These are phyloP conservation scores for Termitomyces sp. DNA, from an alignment of 768 basidiomycete genomes.

Conservation along the genomic window DNA sequence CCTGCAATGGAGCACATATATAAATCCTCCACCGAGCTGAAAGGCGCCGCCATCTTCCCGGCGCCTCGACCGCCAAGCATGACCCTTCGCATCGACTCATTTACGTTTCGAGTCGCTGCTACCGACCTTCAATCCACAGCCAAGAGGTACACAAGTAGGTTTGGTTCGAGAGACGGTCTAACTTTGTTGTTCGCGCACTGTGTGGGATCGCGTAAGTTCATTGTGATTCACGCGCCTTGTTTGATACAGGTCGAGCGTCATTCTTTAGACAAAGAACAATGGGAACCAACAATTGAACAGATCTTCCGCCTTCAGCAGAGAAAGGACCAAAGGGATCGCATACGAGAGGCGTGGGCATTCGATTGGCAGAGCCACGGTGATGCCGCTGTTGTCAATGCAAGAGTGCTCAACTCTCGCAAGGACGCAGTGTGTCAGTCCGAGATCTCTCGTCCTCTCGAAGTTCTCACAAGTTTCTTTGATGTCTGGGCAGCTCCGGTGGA, in stretches of 20 bases:
- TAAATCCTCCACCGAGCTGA: neutral
- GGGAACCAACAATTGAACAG: constrained; percentile 31
- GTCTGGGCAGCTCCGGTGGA: constrained; percentile 19
- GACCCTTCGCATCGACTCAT: constrained; percentile 3
- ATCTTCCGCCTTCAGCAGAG: constrained; percentile 21
- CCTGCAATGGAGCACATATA: neutral
- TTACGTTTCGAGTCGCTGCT: constrained; percentile 1
- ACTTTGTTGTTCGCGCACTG: constrained; percentile 15
- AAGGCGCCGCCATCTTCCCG: neutral
- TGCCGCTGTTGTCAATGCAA: constrained; percentile 29
- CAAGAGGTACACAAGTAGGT: constrained; percentile 12
- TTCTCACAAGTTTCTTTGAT: neutral
- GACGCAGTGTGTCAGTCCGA: constrained; percentile 18
- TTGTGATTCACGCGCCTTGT: neutral
- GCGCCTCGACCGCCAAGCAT: neutral
- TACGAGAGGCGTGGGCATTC: constrained; percentile 37
- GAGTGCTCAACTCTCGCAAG: constrained; percentile 18
- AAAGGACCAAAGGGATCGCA: constrained; percentile 17
- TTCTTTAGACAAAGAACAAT: constrained; percentile 33
- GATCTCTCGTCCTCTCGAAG: neutral
- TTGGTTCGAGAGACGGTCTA: constrained; percentile 6
- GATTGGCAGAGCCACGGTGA: constrained; percentile 41
- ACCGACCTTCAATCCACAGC: constrained; percentile 11
- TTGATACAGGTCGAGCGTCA: neutral
- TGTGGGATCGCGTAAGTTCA: constrained; percentile 14